These are phyloP conservation scores for Penicillium sumatraense DNA, from an alignment of 2,329 filamentous ascomycete genomes.

Conservation along the genomic window DNA sequence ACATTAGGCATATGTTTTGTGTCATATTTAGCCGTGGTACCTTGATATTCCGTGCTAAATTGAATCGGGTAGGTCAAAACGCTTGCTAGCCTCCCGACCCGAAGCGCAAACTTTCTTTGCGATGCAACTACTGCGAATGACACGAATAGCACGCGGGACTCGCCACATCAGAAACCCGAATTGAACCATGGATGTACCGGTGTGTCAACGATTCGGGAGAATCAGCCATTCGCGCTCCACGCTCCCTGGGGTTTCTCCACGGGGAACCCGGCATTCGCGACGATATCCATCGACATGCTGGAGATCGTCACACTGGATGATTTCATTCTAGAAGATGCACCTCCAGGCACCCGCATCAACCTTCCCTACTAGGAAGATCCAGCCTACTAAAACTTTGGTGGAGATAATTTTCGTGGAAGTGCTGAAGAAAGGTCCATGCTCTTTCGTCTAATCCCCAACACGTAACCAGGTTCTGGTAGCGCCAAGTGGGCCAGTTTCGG, in stretches of 20 bases:
- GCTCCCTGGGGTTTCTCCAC: conserved; percentile 1
- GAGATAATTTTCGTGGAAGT: conserved; percentile 3
- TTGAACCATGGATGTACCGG: conserved; percentile 2
- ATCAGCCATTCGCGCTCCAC: background rate
- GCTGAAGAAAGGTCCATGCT: background rate
- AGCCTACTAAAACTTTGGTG: conserved; percentile 12
- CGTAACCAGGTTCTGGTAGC: conserved; percentile 4
- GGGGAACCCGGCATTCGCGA: background rate
- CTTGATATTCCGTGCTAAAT: background rate
- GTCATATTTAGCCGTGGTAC: background rate
- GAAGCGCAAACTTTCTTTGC: background rate
- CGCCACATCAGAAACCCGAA: conserved; percentile 3
- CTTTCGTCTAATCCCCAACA: conserved; percentile 6
- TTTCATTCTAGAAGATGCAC: conserved; percentile 8
- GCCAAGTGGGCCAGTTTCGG: conserved; percentile 18
- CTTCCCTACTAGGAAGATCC: conserved; percentile 22
- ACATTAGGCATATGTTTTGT: conserved; percentile 6
- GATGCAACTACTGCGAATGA: background rate
- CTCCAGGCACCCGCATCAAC: conserved; percentile 18
- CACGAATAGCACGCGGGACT: background rate
- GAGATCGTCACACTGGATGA: conserved; percentile 13
- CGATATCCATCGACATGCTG: conserved; percentile 3
- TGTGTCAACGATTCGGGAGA: conserved; percentile 18
- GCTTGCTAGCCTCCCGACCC: background rate
- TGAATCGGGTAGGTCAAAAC: conserved; percentile 4